phyloP scores from a whole-genome alignment of 139 green algal species.

The Gonium pectorale region DNA sequence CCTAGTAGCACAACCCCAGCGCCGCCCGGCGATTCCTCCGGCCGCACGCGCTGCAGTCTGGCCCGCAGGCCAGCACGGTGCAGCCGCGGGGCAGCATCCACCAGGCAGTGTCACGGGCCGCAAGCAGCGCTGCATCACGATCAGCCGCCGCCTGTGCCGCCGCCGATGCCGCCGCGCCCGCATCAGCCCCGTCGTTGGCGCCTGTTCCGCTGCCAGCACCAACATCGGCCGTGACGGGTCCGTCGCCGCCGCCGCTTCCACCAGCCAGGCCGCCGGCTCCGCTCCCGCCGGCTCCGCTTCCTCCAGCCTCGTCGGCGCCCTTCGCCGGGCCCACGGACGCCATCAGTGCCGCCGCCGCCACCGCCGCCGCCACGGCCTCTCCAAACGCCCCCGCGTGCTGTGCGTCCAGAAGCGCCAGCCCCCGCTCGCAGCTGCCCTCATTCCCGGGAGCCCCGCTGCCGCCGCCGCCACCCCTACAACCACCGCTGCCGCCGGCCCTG shows the following conservation, averaged over 20 bases:
- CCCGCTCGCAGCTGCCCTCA: background rate
- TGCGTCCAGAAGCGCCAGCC: slow-evolving; percentile 52
- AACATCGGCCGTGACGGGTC: background rate
- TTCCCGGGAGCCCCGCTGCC: background rate
- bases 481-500: background rate
- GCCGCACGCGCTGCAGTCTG: background rate
- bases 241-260: background rate
- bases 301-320: background rate
- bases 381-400: slow-evolving; percentile 46
- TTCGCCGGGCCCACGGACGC: background rate
- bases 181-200: background rate
- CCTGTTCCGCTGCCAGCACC: background rate
- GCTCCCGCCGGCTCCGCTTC: background rate
- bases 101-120: slow-evolving; percentile 3
- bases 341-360: slow-evolving; percentile 33
- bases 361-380: slow-evolving; percentile 26
- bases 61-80: slow-evolving; percentile 25
- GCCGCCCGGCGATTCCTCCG: background rate
- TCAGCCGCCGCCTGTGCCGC: background rate
- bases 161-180: no score
- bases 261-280: background rate
- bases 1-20: background rate
- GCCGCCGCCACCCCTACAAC: background rate
- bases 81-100: background rate
- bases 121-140: background rate